Evolutionary conservation across 306 rosid species (phyloP).

Genomic region (Pachyrhizus erosus): DNA sequence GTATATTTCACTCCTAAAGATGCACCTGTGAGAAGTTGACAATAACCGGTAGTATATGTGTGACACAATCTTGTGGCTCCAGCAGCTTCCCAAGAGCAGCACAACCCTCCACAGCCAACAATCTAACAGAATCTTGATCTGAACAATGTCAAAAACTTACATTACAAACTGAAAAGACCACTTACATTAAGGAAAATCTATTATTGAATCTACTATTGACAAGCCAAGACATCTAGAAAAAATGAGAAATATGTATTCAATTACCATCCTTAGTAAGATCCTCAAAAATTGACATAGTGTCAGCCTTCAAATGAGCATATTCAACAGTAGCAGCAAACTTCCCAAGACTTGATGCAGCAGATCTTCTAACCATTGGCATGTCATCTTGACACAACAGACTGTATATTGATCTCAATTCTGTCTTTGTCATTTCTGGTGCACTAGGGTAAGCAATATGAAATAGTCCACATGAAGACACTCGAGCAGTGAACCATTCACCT

Average conservation of each 20-base stretch:
- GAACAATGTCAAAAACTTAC: conserved; percentile 21
- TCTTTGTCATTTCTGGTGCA: conserved; percentile 68
- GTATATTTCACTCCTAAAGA: neutral
- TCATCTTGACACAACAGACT: conserved; percentile 85
- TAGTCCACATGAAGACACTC: conserved; percentile 86
- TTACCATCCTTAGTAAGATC: conserved; percentile 90
- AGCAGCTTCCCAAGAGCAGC: conserved; percentile 85
- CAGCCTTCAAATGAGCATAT: conserved; percentile 75
- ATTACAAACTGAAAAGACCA: neutral
- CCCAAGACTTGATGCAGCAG: conserved; percentile 86
- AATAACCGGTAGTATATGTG: conserved; percentile 81
- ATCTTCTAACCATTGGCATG: conserved; percentile 96
- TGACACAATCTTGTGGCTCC: conserved; percentile 85
- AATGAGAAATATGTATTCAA: conserved; percentile 4
- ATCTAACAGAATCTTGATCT: conserved; percentile 90
- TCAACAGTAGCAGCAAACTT: conserved; percentile 83
- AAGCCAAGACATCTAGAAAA: neutral
- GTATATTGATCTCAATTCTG: conserved; percentile 76
- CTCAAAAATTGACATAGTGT: conserved; percentile 75
- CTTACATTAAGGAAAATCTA: neutral
- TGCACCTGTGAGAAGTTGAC: conserved; percentile 87
- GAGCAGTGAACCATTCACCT: conserved; percentile 91
- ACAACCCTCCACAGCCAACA: conserved; percentile 88
- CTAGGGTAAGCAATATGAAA: conserved; percentile 81
- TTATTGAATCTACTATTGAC: neutral